Evolutionary conservation across 1,139 yeast genomes (phyloP), one percentile per base, ranked within the genome.

Genomic region (Yueomyces sp.): DNA sequence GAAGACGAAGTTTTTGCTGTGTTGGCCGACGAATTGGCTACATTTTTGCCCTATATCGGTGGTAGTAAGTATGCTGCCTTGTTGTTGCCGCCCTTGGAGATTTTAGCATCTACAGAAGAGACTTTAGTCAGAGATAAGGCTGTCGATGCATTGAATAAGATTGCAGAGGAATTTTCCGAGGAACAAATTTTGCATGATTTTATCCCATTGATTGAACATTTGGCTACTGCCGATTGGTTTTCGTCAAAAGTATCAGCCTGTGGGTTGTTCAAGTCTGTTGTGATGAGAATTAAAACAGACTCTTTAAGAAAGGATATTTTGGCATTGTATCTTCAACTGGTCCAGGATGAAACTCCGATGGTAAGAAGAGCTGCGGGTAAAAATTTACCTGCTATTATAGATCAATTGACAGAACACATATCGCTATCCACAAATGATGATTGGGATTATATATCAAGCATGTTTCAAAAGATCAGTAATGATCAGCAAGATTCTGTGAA

Each of bases 121-220:
- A 97, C 98, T n/a, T 74, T 89, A 41, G 98, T 93, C 29, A 75
- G 98, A 55, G 97, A 91, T 56, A 84, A 85, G 57, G 97, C 98
- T 9, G 89, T 91, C 42, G 84, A 76, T 34, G 84, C 97, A 1
- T 69, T 93, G 54, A 83, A 86, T 60, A 69, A 68, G 44, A 75
- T 91, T 50, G 78, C 89, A 47, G 66, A 67, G 44, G 78, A 76
- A 42, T 70, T 91, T 55, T 65, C 81, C n/a, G 65, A 71, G 44
- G 77, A 73, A 27, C 95, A 87, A 60, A 67, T 87, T 39, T 73
- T 72, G 49, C 72, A 73, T 42, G 73, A 78, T 43, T 82, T 84
- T 56, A 72, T 87, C 46, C 87, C 86, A 9, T 70, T 91, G 52
- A 76, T 93, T 50, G 81, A 79, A 51, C 76, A 81, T 45, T 73